These are phyloP conservation scores for Bruguiera parviflora DNA, from an alignment of 345 rosid species.

Conservation along the genomic window DNA sequence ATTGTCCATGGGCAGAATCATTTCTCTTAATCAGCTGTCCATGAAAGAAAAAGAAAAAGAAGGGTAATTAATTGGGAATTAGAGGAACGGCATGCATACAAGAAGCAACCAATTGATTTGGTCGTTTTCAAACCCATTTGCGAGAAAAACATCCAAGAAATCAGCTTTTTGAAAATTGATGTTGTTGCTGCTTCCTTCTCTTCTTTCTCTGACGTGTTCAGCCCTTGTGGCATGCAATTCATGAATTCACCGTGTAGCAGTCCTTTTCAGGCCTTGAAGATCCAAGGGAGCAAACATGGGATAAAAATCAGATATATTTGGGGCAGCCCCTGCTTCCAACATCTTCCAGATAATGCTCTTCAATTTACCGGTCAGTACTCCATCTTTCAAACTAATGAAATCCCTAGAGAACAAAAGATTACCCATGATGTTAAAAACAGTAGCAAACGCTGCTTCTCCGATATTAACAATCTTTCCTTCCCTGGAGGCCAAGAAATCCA, in stretches of 20 bases:
- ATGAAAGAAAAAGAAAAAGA: too few relatives aligned
- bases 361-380: background rate
- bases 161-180: too few relatives aligned
- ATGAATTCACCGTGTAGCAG: background rate
- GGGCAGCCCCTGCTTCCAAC: background rate
- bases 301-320: slow-evolving; percentile 1
- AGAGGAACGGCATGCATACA: too few relatives aligned
- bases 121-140: too few relatives aligned
- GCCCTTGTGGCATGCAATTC: background rate
- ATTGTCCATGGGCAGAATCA: too few relatives aligned
- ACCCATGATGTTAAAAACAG: background rate
- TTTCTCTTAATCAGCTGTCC: too few relatives aligned
- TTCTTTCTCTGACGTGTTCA: background rate
- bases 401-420: background rate
- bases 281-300: background rate
- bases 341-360: background rate
- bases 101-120: too few relatives aligned
- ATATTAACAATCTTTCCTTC: background rate
- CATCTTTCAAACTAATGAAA: background rate
- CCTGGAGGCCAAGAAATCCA: background rate
- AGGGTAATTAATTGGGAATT: too few relatives aligned
- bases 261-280: background rate
- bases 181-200: background rate
- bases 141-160: too few relatives aligned
- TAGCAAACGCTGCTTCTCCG: background rate